Base-by-base conservation (phyloP, 108 stramenopile species). In the Pelagomonas calceolata region DNA sequence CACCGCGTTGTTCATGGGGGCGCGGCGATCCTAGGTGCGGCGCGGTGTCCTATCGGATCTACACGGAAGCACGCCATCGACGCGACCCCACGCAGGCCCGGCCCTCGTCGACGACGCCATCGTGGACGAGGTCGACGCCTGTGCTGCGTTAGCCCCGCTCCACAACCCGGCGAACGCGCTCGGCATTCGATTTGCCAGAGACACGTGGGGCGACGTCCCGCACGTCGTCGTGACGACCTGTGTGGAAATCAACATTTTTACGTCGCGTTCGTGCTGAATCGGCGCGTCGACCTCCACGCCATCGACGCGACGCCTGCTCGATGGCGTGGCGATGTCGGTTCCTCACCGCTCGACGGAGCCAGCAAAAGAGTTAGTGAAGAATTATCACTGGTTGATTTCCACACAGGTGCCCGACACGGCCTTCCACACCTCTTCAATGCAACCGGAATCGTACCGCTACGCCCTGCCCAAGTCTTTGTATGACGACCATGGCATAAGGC, bases 361-460 rank as follows among this genome's bases (percentile, higher is more conserved):
- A n/a, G n/a, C n/a, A n/a, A n/a, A n/a, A n/a, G n/a, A n/a, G n/a
- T n/a, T n/a, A n/a, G n/a, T n/a, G n/a, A n/a, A n/a, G n/a, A n/a
- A n/a, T n/a, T n/a, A n/a, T n/a, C n/a, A n/a, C n/a, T n/a, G n/a
- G n/a, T n/a, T n/a, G n/a, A n/a, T n/a, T n/a, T n/a, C n/a, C n/a
- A n/a, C n/a, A n/a, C n/a, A n/a, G n/a, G n/a, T n/a, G n/a, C n/a
- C 83, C 73, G 85, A 86, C 66, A 86, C 85, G 4, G 34, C 85
- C 31, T 86, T 83, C 77, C 85, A 86, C 72, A 21, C 63, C 16
- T n/a, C n/a, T n/a, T 71, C 80, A 29, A 79, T 86, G 60, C 80
- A 78, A 30, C 65, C 71, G 14, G 39, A 72, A 32, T 73, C 83
- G n/a, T 81, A 76, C 67, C 63, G 37, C 32, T 86, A 86, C 63